Base-by-base conservation (phyloP, 257 asterid genomes). In the Ajuga chamaepitys region DNA sequence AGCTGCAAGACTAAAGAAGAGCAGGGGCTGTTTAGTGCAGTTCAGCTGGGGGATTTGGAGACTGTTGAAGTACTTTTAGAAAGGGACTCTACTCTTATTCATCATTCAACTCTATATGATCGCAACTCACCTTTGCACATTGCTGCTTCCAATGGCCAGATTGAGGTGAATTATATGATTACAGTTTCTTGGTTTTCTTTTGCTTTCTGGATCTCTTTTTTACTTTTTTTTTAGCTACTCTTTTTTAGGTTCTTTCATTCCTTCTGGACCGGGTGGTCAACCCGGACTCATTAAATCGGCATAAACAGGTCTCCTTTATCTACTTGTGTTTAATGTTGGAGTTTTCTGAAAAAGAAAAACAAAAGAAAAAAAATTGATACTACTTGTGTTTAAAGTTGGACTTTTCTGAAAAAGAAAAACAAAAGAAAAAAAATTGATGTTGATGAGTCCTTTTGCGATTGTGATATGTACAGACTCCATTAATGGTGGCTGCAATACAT, bases 401-500 rank as follows among this genome's bases (percentile, higher is more conserved):
- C n/a, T n/a, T n/a, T n/a, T n/a, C n/a, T n/a, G n/a, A n/a, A n/a
- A n/a, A n/a, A 28, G 34, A 28, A 28, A 5, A 28, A 28, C 4
- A 28, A 28, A 28, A 28, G n/a, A n/a, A 8, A 26, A 42, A 9
- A 21, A 21, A 12, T 62, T 30, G 3, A 20, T 47, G 3, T 18
- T 61, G 1, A 28, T 28, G 2, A 13, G 47, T 12, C 48, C 2
- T 48, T 73, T 56, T 51, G 70, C 74, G 69, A 38, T 68, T 73
- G 54, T 83, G 77, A 26, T 58, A 76, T 67, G 38, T 71, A 25
- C 72, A 93, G 97, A 93, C 99, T 70, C 97, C 97, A 50, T 74
- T 93, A 82, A 93, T 93, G 97, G 64, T 93, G 83, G 99, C 99
- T 58, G 95, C 99, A 78, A 86, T 93, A 95, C 94, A 89, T 58